Base-by-base conservation (phyloP, 305 asterid species). In the Rubia occidens region DNA sequence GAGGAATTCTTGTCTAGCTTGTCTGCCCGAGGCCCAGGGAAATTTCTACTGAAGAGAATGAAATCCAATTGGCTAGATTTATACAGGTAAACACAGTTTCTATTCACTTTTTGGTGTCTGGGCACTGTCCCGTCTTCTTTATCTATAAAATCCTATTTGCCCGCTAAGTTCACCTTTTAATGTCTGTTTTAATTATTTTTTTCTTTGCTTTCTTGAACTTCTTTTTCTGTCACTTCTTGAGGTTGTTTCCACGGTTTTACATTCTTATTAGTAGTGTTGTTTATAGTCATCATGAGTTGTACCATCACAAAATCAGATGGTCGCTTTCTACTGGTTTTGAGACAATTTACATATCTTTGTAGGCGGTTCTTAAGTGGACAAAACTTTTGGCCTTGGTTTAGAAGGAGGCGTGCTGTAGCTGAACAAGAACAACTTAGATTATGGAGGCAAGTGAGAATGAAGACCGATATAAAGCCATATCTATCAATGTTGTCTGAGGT, bases 21-120 rank as follows among this genome's bases (percentile, higher is more conserved):
- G 75, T 85, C 95, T 2, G 83, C 81, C 71, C 81, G 98, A 83
- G 98, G 98, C 70, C 98, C 97, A 55, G 98, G 98, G 64, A 94
- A 89, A 77, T 94, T 94, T 78, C 80, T 94, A 66, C 82, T 80
- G 78, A 94, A 94, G 84, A 79, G 98, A 74, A 88, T 83, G 90
- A 88, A 79, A 76, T 91, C 95, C 62, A 94, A 90, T 83, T 94
- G 98, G 98, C 84, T 90, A 81, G 97, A 94, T 67, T 79, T 90
- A 26, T 94, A 94, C 95, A 86, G 95, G 98, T 90, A 79, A 72
- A 77, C 8, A 74, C 69, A 29, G 60, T 15, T 71, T 55, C 67
- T 72, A 67, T 54, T 63, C 20, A 53, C 51, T 64, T 51, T 73
- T 55, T 73, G 59, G 43, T 67, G 35, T 70, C 54, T 45, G 45